Conservation (phyloP, 306 rosid species). For the Nissolia schottii region DNA sequence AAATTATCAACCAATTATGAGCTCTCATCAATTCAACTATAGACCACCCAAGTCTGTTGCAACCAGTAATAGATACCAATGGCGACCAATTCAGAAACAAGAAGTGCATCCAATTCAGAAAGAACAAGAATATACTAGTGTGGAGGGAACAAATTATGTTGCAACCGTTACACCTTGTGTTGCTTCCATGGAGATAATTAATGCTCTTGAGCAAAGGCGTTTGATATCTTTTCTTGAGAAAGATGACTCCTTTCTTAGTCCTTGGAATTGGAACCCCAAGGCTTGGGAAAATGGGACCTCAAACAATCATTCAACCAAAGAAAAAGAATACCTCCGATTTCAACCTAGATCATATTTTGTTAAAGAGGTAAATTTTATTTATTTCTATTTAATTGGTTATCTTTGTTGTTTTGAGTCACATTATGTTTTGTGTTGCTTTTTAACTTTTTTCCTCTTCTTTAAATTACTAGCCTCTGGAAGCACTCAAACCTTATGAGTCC, state of each 20-base stretch:
- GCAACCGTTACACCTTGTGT: background rate
- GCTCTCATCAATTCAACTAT: background rate
- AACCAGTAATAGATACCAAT: background rate
- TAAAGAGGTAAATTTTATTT: background rate
- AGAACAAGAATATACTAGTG: background rate
- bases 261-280: conserved; percentile 17
- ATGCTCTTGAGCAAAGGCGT: background rate
- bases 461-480: background rate
- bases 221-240: conserved; percentile 17
- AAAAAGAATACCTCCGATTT: background rate
- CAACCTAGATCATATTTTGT: conserved; percentile 12
- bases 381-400: background rate
- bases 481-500: no score
- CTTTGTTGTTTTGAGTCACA: background rate
- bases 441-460: background rate
- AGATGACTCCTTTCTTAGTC: conserved; percentile 26
- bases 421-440: background rate
- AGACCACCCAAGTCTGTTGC: background rate
- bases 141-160: background rate
- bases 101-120: background rate
- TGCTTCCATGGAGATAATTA: background rate
- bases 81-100: background rate
- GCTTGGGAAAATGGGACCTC: background rate
- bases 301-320: background rate
- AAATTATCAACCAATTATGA: background rate